Evolutionary conservation across 331 rosid genomes (phyloP).

Genomic region (Quercus tomentella): DNA sequence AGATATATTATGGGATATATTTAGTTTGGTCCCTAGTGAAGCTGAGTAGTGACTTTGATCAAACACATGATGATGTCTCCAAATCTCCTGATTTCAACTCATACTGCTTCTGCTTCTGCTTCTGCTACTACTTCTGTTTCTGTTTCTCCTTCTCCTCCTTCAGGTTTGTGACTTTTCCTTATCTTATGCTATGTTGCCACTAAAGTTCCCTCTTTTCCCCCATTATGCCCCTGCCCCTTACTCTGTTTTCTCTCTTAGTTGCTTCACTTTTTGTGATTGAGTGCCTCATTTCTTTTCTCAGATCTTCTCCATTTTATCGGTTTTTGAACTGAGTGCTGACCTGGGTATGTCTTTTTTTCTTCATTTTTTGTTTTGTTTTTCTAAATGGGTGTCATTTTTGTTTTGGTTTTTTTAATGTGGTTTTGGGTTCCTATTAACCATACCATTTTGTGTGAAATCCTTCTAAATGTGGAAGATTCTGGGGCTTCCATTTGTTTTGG

Average conservation of each 20-base stretch:
- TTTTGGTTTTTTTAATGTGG: no score
- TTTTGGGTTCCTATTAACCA: neutral
- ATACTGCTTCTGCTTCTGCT: neutral
- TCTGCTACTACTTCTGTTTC: no score
- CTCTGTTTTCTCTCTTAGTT: neutral
- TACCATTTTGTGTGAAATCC: neutral
- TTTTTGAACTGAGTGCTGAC: neutral
- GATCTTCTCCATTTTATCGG: constrained; percentile 3
- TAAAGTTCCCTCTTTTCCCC: neutral
- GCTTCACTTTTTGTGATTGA: neutral
- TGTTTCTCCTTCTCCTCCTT: neutral
- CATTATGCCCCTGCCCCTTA: neutral
- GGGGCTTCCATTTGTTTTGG: neutral
- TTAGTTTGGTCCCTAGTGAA: neutral
- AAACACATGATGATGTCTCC: constrained; percentile 20
- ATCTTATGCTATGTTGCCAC: neutral
- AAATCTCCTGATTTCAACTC: constrained; percentile 22
- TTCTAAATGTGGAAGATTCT: neutral
- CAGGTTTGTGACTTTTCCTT: constrained; percentile 7
- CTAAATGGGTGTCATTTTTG: neutral
- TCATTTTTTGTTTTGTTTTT: neutral
- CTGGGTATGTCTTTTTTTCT: neutral
- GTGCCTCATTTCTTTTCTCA: neutral
- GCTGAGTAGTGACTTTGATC: constrained; percentile 10
- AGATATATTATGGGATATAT: constrained; percentile 3